A percentile compares a stretch with the other conserved stretches of the same genome.
These are phyloP conservation scores for Coprinopsis strossmayeri DNA, from an alignment of 768 basidiomycete genomes.

Conservation along the genomic window DNA sequence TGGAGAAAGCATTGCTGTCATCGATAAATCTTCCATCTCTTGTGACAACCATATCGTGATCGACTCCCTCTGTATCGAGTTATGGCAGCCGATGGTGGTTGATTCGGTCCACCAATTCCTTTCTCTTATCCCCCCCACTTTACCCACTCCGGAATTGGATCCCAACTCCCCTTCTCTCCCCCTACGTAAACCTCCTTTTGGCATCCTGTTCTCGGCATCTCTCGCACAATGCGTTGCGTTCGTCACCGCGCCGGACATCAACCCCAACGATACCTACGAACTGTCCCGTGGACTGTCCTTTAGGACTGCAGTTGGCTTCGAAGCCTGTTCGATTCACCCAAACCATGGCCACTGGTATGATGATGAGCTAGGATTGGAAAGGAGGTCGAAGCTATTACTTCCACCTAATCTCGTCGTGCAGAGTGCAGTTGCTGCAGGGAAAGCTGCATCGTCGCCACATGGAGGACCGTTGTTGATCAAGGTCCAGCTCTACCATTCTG, in stretches of 20 bases:
- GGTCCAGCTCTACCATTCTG: constrained; percentile 39
- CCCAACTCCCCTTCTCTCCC: constrained; percentile 16
- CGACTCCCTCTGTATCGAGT: constrained; percentile 23
- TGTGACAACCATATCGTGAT: constrained; percentile 16
- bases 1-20: constrained; percentile 35
- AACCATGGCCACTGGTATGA: constrained; percentile 31
- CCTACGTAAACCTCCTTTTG: constrained; percentile 42
- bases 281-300: constrained; percentile 66
- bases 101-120: constrained; percentile 38
- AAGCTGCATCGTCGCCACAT: constrained; percentile 22
- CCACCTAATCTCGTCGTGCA: constrained; percentile 23
- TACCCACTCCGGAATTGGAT: constrained; percentile 11
- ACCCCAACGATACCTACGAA: constrained; percentile 58
- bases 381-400: constrained; percentile 49
- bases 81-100: constrained; percentile 26
- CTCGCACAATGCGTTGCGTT: constrained; percentile 59
- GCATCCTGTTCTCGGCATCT: constrained; percentile 49
- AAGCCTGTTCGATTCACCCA: constrained; percentile 47
- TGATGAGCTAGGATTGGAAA: constrained; percentile 30
- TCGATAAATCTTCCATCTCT: constrained; percentile 19
- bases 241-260: constrained; percentile 75
- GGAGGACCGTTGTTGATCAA: constrained; percentile 34
- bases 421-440: constrained; percentile 40
- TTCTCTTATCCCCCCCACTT: constrained; percentile 25
- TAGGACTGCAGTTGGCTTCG: constrained; percentile 44